phyloP scores from a whole-genome alignment of 2,329 filamentous ascomycete species.

The Stagonosporopsis rhizophila region DNA sequence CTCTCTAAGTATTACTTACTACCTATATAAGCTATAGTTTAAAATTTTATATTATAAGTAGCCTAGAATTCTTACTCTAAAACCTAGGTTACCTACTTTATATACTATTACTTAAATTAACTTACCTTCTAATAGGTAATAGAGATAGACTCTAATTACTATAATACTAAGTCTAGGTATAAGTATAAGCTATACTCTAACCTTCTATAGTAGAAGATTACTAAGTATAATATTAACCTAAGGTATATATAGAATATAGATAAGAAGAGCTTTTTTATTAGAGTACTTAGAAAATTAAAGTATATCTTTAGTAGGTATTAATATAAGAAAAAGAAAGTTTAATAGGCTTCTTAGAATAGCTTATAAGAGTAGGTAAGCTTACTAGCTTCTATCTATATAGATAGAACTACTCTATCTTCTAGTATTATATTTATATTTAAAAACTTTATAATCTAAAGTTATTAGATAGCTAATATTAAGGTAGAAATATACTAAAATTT shows the following conservation, averaged over 20 bases:
- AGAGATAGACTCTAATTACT: background rate
- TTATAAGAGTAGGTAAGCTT: too few relatives aligned
- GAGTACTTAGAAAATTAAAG: background rate
- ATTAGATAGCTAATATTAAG: too few relatives aligned
- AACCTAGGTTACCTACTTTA: background rate
- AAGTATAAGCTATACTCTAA: background rate
- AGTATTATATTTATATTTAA: too few relatives aligned
- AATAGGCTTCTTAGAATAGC: too few relatives aligned
- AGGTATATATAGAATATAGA: background rate
- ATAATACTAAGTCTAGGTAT: too few relatives aligned
- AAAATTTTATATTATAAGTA: background rate
- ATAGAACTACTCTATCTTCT: too few relatives aligned
- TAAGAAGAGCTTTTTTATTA: background rate
- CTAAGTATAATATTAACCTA: too few relatives aligned
- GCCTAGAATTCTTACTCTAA: background rate
- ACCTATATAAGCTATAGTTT: background rate
- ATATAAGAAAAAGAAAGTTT: too few relatives aligned
- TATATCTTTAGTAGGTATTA: too few relatives aligned
- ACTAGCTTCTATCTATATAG: too few relatives aligned
- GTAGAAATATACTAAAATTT: too few relatives aligned
- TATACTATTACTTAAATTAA: background rate
- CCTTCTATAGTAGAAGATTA: background rate
- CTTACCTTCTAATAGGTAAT: background rate
- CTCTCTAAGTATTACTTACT: background rate
- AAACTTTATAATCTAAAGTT: too few relatives aligned